A percentile compares a stretch with the other conserved stretches of the same genome.
Conservation (phyloP, 2,329 filamentous ascomycete genomes). For the Salinomyces thailandicus region DNA sequence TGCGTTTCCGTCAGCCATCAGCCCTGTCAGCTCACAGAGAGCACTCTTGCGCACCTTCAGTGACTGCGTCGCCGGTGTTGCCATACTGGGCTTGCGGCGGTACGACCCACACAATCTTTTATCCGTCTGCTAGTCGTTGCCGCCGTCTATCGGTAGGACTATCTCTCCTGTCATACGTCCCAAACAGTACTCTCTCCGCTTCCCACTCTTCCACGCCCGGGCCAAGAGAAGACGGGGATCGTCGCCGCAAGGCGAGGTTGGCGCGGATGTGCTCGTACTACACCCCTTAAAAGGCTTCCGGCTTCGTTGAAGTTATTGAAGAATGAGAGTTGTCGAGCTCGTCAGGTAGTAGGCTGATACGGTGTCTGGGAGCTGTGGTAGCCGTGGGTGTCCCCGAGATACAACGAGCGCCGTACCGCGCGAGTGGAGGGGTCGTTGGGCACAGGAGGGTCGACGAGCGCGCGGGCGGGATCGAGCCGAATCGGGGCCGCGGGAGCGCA, state of each 20-base stretch:
- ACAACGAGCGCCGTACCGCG: not conserved
- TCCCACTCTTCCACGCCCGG: not conserved
- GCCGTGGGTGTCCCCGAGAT: no score
- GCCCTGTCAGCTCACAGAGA: not conserved
- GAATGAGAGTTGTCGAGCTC: no score
- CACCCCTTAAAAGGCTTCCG: no score
- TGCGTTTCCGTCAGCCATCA: constrained; percentile 10
- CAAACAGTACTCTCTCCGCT: not conserved
- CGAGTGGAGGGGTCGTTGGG: constrained; percentile 1
- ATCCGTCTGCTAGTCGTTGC: no score
- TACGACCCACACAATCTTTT: not conserved
- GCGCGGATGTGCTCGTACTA: no score
- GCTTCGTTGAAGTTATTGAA: no score
- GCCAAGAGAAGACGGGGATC: not conserved
- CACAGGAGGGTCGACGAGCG: not conserved
- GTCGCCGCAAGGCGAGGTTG: no score
- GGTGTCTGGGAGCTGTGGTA: no score
- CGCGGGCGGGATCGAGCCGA: not conserved
- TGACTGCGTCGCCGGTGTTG: constrained; percentile 77
- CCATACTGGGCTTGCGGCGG: constrained; percentile 38
- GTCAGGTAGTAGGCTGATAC: no score
- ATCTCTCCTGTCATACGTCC: not conserved
- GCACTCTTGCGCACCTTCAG: constrained; percentile 56
- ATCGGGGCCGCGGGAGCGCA: not conserved
- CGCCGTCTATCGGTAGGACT: no score